phyloP scores from a whole-genome alignment of 164 flowering plant species.

The Liriodendron chinense region DNA sequence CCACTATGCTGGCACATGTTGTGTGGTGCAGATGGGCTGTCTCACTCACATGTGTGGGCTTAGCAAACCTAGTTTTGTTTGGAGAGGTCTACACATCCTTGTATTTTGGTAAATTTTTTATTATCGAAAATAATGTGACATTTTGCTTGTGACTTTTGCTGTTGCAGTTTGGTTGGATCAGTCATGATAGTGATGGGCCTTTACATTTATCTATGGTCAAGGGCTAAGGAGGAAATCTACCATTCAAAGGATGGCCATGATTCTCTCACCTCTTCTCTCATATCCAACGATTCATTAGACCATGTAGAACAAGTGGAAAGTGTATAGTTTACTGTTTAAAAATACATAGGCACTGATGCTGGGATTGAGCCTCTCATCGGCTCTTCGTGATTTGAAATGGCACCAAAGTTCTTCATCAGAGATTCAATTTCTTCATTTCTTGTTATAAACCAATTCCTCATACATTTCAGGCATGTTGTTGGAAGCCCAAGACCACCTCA shows the following conservation, averaged over 20 bases:
- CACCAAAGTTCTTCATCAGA: neutral
- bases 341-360: neutral
- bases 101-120: too few species aligned
- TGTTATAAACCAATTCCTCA: too few species aligned
- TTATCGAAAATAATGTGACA: neutral
- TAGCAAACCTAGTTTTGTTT: too few species aligned
- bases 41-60: too few species aligned
- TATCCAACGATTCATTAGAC: neutral
- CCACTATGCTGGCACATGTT: too few species aligned
- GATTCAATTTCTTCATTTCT: neutral
- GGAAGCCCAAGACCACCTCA: too few species aligned
- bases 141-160: neutral
- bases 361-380: neutral
- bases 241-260: neutral
- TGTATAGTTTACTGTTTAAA: neutral
- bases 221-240: slow-evolving; percentile 1
- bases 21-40: too few species aligned
- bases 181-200: slow-evolving; percentile 3
- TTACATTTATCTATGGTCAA: neutral
- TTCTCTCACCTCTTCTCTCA: neutral
- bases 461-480: too few species aligned
- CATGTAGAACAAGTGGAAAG: neutral
- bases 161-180: slow-evolving; percentile 3
- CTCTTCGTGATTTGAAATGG: neutral
- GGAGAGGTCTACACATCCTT: neutral